Evolutionary conservation across 805 yeast genomes (phyloP).

Genomic region (Jamesozyma gamospora): DNA sequence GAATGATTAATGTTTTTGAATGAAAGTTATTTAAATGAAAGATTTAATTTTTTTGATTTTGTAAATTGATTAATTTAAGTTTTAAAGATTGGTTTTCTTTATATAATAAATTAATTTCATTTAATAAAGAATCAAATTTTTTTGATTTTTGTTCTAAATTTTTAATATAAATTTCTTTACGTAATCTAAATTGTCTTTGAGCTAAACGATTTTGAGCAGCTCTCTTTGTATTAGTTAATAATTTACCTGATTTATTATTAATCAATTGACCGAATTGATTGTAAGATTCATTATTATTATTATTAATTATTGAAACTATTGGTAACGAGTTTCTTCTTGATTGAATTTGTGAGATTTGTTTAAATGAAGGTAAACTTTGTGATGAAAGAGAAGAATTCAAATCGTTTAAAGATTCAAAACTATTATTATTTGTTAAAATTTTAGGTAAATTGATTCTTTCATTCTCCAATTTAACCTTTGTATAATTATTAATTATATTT

Average conservation of each 20-base stretch:
- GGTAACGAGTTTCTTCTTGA: too few species aligned
- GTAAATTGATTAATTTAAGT: too few species aligned
- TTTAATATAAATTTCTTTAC: conserved; percentile 72
- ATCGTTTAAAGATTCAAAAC: too few species aligned
- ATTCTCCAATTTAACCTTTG: too few species aligned
- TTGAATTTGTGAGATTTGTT: neutral
- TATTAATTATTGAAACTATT: too few species aligned
- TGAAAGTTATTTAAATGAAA: neutral
- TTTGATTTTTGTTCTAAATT: conserved; percentile 65
- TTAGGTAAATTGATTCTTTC: too few species aligned
- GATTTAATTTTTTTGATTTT: neutral
- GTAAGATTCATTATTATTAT: conserved; percentile 13
- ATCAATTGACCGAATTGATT: conserved; percentile 16
- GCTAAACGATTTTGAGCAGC: conserved; percentile 91
- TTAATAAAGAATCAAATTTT: conserved; percentile 50
- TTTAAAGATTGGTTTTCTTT: conserved; percentile 52
- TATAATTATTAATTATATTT: too few species aligned
- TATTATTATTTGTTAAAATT: too few species aligned
- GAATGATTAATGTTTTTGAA: too few species aligned
- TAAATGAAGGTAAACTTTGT: neutral
- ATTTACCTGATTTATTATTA: conserved; percentile 20
- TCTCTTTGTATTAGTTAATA: conserved; percentile 49
- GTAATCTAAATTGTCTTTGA: conserved; percentile 80
- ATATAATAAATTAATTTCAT: conserved; percentile 49
- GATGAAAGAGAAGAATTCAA: neutral